Percentiles rank a stretch among this genome's conserved stretches.
phyloP scores from a whole-genome alignment of 495 filamentous ascomycete genomes.

The Hypoxylon intermedium region DNA sequence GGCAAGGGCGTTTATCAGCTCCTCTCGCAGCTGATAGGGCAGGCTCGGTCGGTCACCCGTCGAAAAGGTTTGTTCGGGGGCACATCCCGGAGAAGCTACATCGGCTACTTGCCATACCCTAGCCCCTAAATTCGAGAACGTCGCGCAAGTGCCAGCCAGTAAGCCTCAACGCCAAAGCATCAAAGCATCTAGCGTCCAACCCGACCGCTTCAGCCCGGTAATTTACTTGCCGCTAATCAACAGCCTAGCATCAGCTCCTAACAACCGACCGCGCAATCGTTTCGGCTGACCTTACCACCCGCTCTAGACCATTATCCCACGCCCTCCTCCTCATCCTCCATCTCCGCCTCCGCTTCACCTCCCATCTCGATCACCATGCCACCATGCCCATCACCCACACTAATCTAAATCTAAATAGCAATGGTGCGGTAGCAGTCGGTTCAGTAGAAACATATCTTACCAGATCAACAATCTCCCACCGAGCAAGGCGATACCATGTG shows the following conservation, averaged over 20 bases:
- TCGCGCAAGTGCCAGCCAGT: constrained; percentile 11
- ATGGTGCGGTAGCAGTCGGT: constrained; percentile 33
- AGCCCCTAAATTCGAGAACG: constrained; percentile 16
- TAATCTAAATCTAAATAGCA: constrained; percentile 33
- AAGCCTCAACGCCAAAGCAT: constrained; percentile 31
- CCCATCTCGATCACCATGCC: constrained; percentile 25
- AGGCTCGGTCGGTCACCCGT: constrained; percentile 18
- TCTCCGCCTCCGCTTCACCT: constrained; percentile 22
- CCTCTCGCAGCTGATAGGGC: constrained; percentile 19
- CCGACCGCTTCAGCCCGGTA: constrained; percentile 42
- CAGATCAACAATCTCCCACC: constrained; percentile 13
- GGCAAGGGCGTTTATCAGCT: constrained; percentile 16
- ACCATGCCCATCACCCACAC: constrained; percentile 17
- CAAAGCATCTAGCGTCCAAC: constrained; percentile 18
- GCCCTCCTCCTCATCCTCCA: constrained; percentile 5
- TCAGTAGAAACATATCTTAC: constrained; percentile 8
- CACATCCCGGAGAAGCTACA: constrained; percentile 29
- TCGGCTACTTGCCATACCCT: constrained; percentile 9
- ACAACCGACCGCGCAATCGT: constrained; percentile 33
- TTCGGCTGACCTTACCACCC: constrained; percentile 38
- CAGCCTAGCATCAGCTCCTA: constrained; percentile 40
- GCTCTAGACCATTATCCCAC: constrained; percentile 39
- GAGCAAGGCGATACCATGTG: constrained; percentile 14
- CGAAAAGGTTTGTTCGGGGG: constrained; percentile 14
- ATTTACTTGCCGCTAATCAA: constrained; percentile 40